phyloP scores from a whole-genome alignment of 768 basidiomycete genomes.

The Chiua virens region DNA sequence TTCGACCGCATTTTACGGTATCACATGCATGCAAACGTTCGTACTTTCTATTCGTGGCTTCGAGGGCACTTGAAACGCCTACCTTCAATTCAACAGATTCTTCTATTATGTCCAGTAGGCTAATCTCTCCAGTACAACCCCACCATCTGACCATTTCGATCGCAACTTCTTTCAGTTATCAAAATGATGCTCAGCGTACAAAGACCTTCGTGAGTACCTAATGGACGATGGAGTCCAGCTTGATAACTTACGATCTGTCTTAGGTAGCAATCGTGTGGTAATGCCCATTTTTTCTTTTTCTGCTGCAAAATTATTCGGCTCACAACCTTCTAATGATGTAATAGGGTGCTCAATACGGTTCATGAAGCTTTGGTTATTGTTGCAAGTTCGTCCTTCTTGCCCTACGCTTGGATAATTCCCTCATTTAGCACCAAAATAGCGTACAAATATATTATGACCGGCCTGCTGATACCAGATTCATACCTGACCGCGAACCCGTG shows the following conservation, averaged over 20 bases:
- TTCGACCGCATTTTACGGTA: not conserved
- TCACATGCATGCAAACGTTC: constrained; percentile 1
- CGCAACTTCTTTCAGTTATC: not conserved
- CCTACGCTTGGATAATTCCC: no score
- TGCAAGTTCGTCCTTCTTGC: not conserved
- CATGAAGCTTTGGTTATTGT: not conserved
- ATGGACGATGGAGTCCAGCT: no score
- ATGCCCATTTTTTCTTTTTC: not conserved
- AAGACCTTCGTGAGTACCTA: not conserved
- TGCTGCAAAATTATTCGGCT: not conserved
- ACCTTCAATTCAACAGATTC: not conserved
- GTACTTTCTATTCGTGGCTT: not conserved
- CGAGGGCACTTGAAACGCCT: no score
- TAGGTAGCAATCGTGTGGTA: constrained; percentile 1
- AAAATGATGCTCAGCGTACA: not conserved
- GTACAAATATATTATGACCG: not conserved
- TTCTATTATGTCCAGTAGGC: constrained; percentile 2
- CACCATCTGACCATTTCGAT: not conserved
- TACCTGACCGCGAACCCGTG: not conserved
- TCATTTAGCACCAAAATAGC: not conserved
- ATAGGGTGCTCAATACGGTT: not conserved
- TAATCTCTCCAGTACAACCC: not conserved
- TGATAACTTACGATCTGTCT: not conserved
- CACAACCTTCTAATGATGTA: not conserved
- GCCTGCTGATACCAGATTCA: not conserved